Conservation (phyloP, 208 protist species). For the Acanthamoeba lenticulata region DNA sequence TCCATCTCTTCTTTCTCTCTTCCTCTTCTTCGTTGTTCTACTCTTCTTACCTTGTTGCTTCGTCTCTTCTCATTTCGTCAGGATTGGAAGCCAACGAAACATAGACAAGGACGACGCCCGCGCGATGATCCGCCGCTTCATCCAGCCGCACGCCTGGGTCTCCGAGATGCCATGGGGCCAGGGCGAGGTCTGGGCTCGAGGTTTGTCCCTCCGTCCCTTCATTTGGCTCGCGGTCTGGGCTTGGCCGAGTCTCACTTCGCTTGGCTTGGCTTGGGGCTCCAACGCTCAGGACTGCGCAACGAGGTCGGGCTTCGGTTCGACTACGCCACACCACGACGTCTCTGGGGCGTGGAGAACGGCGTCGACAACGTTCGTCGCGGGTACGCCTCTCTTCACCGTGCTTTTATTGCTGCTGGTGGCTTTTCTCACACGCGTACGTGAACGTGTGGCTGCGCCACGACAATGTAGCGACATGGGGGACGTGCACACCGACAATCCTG, state of each 20-base stretch:
- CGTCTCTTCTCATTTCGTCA: neutral
- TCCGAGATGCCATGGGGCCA: neutral
- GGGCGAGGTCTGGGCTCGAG: neutral
- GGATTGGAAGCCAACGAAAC: neutral
- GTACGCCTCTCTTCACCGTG: neutral
- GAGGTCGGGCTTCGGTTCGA: slow-evolving; percentile 33
- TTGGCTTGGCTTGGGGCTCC: neutral
- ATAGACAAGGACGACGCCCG: neutral
- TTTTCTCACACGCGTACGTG: neutral
- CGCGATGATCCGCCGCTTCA: slow-evolving; percentile 29
- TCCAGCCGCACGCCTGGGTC: neutral
- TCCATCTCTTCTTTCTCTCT: neutral
- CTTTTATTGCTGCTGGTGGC: neutral
- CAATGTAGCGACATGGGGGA: slow-evolving; percentile 23
- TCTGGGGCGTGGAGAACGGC: slow-evolving; percentile 50
- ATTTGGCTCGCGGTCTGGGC: neutral
- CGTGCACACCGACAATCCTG: slow-evolving; percentile 40
- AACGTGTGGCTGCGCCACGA: neutral
- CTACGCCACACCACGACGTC: neutral
- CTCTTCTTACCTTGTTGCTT: too few species aligned
- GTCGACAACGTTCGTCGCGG: neutral
- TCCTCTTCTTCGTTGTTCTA: too few species aligned
- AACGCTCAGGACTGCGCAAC: neutral
- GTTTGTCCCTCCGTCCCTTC: too few species aligned
- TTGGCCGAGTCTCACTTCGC: neutral